These are phyloP conservation scores for Umbellularia californica DNA, from an alignment of 164 flowering plant genomes.

Conservation along the genomic window DNA sequence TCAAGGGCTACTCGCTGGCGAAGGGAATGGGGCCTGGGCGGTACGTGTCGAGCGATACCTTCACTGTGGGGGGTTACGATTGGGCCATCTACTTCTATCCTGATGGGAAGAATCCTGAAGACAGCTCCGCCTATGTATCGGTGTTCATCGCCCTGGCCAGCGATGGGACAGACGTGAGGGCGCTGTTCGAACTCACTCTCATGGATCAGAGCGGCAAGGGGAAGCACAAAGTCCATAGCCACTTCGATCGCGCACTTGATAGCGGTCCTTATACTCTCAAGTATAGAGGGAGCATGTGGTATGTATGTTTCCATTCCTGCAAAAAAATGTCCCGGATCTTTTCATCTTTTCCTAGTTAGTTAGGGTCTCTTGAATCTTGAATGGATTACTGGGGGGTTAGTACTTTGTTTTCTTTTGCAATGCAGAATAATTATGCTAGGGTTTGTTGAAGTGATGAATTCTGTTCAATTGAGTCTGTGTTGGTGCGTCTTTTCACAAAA, in stretches of 20 bases:
- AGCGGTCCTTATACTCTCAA: conserved; percentile 80
- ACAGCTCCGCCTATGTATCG: conserved; percentile 62
- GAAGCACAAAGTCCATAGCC: conserved; percentile 82
- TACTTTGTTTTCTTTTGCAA: too few species aligned
- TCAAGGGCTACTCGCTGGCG: conserved; percentile 76
- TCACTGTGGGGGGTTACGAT: conserved; percentile 75
- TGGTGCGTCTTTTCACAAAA: too few species aligned
- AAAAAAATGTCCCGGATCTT: too few species aligned
- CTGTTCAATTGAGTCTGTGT: too few species aligned
- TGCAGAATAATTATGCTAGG: too few species aligned
- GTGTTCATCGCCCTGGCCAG: conserved; percentile 80
- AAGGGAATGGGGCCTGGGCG: conserved; percentile 83
- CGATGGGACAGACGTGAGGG: conserved; percentile 81
- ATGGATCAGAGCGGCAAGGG: conserved; percentile 78
- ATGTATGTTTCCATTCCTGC: conserved; percentile 11
- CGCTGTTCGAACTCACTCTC: conserved; percentile 71
- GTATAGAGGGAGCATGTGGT: conserved; percentile 94
- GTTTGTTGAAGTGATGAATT: too few species aligned
- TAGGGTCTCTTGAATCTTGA: too few species aligned
- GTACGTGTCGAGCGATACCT: conserved; percentile 63
- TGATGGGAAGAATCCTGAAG: conserved; percentile 86
- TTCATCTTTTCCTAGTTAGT: too few species aligned
- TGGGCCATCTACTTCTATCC: conserved; percentile 96
- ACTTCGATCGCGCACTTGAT: conserved; percentile 71
- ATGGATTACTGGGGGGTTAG: too few species aligned